phyloP scores from a whole-genome alignment of 768 basidiomycete species.

The Boletellus emodensis region DNA sequence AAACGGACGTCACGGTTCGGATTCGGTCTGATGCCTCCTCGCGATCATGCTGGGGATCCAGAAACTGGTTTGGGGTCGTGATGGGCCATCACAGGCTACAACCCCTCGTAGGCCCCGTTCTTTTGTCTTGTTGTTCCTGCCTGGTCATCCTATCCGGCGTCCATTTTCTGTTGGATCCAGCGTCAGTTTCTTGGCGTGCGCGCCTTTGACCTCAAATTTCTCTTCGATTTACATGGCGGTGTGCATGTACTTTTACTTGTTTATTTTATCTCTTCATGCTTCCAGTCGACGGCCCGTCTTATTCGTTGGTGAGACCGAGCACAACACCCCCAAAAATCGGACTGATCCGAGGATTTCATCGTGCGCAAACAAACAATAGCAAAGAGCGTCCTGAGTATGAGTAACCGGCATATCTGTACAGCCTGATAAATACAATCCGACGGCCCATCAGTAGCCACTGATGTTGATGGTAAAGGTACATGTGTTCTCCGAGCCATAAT shows the following conservation, averaged over 20 bases:
- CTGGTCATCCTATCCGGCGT: background rate
- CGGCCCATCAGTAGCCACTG: constrained; percentile 1
- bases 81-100: background rate
- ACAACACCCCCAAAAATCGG: background rate
- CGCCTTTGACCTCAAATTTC: background rate
- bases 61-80: background rate
- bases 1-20: constrained; percentile 21
- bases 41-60: background rate
- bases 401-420: constrained; percentile 1
- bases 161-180: background rate
- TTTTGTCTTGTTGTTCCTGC: background rate
- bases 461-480: background rate
- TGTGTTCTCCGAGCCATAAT: background rate
- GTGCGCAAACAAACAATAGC: no score
- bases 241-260: constrained; percentile 4
- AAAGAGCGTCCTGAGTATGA: background rate
- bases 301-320: background rate
- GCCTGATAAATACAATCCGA: background rate
- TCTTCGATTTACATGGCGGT: background rate
- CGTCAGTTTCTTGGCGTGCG: background rate
- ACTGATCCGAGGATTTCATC: background rate
- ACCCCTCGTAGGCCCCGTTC: background rate
- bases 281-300: constrained; percentile 2
- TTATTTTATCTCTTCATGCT: constrained; percentile 13
- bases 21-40: constrained; percentile 12